phyloP scores from a whole-genome alignment of 176 grass and related monocot species.

The Ensete glaucum region DNA sequence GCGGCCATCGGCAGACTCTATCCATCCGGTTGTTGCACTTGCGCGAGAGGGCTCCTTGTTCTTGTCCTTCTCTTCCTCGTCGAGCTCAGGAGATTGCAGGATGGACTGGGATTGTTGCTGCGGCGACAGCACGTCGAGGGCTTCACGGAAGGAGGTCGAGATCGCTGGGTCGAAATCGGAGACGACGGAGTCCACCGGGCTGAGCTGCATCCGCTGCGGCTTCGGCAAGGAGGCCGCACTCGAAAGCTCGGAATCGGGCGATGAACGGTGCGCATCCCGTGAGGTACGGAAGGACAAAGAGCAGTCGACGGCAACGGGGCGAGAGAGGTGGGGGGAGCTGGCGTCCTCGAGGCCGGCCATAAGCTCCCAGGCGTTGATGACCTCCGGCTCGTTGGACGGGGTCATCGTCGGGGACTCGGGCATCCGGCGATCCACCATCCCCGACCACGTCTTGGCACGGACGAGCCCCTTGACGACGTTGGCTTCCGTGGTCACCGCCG shows the following conservation, averaged over 20 bases:
- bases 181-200: conserved; percentile 14
- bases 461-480: not conserved
- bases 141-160: conserved; percentile 42
- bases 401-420: conserved; percentile 47
- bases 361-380: conserved; percentile 95
- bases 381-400: conserved; percentile 48
- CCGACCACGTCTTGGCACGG: conserved; percentile 17
- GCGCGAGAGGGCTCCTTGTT: too few relatives aligned
- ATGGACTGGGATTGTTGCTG: not conserved
- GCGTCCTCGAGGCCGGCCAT: conserved; percentile 86
- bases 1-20: not conserved
- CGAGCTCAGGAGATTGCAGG: not conserved
- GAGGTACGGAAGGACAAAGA: conserved; percentile 26
- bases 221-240: not conserved
- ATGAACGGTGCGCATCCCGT: not conserved
- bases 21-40: not conserved
- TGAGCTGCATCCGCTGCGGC: conserved; percentile 39
- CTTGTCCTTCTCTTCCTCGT: conserved; percentile 21
- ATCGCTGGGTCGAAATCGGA: conserved; percentile 54
- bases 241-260: not conserved
- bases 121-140: conserved; percentile 23
- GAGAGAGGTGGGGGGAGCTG: conserved; percentile 24
- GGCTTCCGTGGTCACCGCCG: not conserved
- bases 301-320: not conserved
- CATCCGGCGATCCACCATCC: conserved; percentile 34